Evolutionary conservation across 2,329 filamentous ascomycete species (phyloP).

Genomic region (Plectosphaerella plurivora): DNA sequence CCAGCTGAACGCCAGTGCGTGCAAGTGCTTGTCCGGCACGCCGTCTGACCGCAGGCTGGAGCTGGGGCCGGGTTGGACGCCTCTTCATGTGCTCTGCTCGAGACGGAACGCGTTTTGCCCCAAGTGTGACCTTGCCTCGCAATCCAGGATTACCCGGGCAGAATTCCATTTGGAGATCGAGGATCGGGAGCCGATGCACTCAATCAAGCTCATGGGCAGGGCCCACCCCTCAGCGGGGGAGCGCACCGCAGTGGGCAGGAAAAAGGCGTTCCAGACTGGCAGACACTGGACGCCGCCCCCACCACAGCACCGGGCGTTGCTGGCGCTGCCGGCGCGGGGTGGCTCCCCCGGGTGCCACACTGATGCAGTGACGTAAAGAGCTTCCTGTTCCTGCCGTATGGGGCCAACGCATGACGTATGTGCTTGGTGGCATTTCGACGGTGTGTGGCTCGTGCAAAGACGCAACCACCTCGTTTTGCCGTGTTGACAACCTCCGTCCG

Average conservation of each 20-base stretch:
- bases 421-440: neutral
- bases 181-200: neutral
- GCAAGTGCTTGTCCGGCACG: neutral
- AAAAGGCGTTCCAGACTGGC: neutral
- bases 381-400: neutral
- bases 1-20: neutral
- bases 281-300: neutral
- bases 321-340: neutral
- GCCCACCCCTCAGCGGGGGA: neutral
- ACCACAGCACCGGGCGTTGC: neutral
- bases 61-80: neutral
- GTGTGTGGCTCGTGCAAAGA: neutral
- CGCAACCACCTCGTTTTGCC: neutral
- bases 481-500: neutral
- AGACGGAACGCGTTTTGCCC: neutral
- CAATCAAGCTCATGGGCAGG: neutral
- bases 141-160: neutral
- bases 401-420: neutral
- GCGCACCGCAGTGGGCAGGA: neutral
- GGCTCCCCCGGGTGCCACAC: neutral
- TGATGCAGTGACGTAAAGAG: neutral
- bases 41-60: neutral
- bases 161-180: neutral
- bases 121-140: neutral
- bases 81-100: neutral